Conservation (phyloP, 495 filamentous ascomycete genomes). For the Penicillium soppii region DNA sequence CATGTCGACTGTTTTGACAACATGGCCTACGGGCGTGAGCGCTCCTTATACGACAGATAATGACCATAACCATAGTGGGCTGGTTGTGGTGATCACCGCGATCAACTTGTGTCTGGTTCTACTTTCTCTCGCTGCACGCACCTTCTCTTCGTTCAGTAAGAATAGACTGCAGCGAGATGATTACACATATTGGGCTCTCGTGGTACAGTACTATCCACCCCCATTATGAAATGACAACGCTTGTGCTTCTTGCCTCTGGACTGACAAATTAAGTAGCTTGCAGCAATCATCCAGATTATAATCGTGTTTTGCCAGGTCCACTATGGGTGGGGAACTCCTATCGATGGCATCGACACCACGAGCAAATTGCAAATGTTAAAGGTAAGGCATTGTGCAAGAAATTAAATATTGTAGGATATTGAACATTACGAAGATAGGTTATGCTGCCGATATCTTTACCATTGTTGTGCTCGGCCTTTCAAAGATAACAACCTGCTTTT, state of each 20-base stretch:
- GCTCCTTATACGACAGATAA: constrained; percentile 28
- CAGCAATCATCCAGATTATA: constrained; percentile 8
- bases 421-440: constrained; percentile 19
- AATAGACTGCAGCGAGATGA: constrained; percentile 20
- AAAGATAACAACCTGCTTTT: constrained; percentile 14
- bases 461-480: constrained; percentile 17
- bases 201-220: constrained; percentile 10
- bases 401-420: background rate
- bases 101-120: constrained; percentile 21
- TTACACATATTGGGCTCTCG: constrained; percentile 16
- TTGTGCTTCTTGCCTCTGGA: background rate
- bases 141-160: constrained; percentile 17
- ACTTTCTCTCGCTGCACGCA: constrained; percentile 16
- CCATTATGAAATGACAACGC: background rate
- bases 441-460: constrained; percentile 21
- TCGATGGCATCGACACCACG: background rate
- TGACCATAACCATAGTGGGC: constrained; percentile 25
- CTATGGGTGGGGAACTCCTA: constrained; percentile 19
- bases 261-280: constrained; percentile 1
- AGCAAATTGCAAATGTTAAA: background rate
- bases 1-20: background rate
- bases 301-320: constrained; percentile 14
- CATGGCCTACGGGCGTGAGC: constrained; percentile 6
- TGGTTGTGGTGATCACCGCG: constrained; percentile 26
- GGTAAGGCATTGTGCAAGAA: background rate